phyloP scores from a whole-genome alignment of 768 basidiomycete species.

The Tephrocybe sp. region DNA sequence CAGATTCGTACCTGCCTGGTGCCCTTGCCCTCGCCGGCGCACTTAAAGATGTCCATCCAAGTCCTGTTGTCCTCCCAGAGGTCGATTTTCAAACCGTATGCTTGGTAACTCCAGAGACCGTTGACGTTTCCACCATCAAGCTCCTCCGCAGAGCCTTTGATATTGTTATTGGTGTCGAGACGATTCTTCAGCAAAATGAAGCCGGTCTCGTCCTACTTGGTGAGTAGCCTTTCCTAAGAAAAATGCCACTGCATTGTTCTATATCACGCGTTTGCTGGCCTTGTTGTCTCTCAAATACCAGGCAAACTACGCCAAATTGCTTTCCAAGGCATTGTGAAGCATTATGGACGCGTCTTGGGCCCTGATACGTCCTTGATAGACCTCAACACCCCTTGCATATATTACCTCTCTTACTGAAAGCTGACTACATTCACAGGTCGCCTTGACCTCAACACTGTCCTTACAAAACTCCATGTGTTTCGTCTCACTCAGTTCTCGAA shows the following conservation, averaged over 20 bases:
- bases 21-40: constrained; percentile 86
- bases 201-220: constrained; percentile 80
- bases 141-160: constrained; percentile 79
- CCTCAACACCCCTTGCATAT: neutral
- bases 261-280: constrained; percentile 11
- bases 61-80: constrained; percentile 54
- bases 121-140: constrained; percentile 81
- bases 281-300: neutral
- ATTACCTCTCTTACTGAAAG: neutral
- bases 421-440: constrained; percentile 61
- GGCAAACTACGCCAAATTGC: neutral
- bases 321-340: neutral
- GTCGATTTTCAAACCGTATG: constrained; percentile 82
- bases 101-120: constrained; percentile 91
- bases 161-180: constrained; percentile 88
- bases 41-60: constrained; percentile 75
- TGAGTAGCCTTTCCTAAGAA: constrained; percentile 37
- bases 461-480: constrained; percentile 96
- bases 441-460: constrained; percentile 87
- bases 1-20: constrained; percentile 90
- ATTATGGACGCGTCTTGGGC: constrained; percentile 5
- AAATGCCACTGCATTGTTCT: neutral
- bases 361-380: neutral
- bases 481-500: constrained; percentile 86
- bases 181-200: constrained; percentile 69